A percentile compares a stretch with the other conserved stretches of the same genome.
These are phyloP conservation scores for Eutrema heterophyllum DNA, from an alignment of 345 rosid genomes.

Conservation along the genomic window DNA sequence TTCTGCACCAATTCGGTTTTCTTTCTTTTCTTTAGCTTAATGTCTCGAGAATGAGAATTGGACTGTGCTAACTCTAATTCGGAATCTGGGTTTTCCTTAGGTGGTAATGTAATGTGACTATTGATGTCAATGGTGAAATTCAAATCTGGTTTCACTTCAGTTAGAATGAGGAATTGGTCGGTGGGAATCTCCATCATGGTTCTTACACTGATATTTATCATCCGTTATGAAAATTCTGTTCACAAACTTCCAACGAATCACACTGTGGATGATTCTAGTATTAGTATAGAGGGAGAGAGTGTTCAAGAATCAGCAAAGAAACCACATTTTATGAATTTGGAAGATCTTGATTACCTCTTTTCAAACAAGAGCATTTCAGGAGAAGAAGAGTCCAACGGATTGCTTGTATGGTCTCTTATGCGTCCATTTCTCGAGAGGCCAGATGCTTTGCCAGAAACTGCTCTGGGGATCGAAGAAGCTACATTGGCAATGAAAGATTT, in stretches of 20 bases:
- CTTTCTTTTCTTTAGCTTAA: neutral
- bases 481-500: conserved; percentile 58
- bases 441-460: conserved; percentile 70
- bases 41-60: neutral
- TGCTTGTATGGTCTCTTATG: conserved; percentile 70
- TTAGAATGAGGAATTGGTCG: conserved; percentile 68
- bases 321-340: conserved; percentile 39
- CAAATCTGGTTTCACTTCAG: conserved; percentile 33
- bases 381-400: conserved; percentile 36
- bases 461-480: conserved; percentile 78
- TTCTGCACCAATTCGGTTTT: neutral
- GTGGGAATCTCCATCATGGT: conserved; percentile 60
- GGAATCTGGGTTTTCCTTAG: neutral
- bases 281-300: conserved; percentile 26
- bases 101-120: neutral
- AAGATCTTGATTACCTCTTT: conserved; percentile 60
- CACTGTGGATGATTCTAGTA: conserved; percentile 29
- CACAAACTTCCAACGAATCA: conserved; percentile 43
- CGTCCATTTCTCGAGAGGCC: conserved; percentile 58
- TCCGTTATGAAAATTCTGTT: conserved; percentile 48
- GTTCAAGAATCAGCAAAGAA: conserved; percentile 24
- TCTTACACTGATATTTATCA: conserved; percentile 51
- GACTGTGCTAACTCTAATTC: neutral
- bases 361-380: conserved; percentile 38
- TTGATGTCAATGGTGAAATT: conserved; percentile 19